Conservation (phyloP, 305 asterid genomes). For the Rubia tinctorum region DNA sequence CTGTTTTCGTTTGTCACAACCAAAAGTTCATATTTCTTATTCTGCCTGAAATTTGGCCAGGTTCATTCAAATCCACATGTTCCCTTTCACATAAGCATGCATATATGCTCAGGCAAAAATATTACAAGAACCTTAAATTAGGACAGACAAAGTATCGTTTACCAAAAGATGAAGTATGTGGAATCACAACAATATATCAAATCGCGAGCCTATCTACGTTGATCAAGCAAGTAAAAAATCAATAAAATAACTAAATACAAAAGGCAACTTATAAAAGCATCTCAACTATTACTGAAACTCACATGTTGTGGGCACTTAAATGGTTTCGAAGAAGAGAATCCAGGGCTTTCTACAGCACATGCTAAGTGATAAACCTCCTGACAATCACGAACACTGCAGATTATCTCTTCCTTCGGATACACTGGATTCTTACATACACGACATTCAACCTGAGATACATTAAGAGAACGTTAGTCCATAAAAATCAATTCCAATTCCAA, state of each 20-base stretch:
- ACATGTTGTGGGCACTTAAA: slow-evolving; percentile 97
- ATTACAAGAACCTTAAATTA: too few relatives aligned
- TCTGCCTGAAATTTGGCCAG: too few relatives aligned
- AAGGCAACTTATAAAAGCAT: neutral
- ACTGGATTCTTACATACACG: slow-evolving; percentile 56
- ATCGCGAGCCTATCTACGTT: neutral
- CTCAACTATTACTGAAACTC: slow-evolving; percentile 26
- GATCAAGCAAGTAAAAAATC: neutral
- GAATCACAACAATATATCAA: neutral
- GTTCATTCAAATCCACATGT: too few relatives aligned
- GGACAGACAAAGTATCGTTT: too few relatives aligned
- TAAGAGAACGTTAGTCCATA: neutral
- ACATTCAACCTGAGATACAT: slow-evolving; percentile 55
- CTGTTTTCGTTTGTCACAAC: too few relatives aligned
- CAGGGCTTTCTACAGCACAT: slow-evolving; percentile 55
- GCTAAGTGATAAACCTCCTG: slow-evolving; percentile 51
- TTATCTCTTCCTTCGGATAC: slow-evolving; percentile 46
- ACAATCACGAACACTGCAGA: slow-evolving; percentile 70
- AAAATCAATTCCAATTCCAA: neutral
- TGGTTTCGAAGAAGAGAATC: slow-evolving; percentile 51
- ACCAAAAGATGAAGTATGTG: neutral
- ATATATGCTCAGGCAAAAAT: too few relatives aligned
- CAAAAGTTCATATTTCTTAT: too few relatives aligned
- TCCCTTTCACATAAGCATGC: too few relatives aligned
- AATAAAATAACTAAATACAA: neutral